Base-by-base conservation (phyloP, 495 filamentous ascomycete genomes). In the Penicillium mononematosum region DNA sequence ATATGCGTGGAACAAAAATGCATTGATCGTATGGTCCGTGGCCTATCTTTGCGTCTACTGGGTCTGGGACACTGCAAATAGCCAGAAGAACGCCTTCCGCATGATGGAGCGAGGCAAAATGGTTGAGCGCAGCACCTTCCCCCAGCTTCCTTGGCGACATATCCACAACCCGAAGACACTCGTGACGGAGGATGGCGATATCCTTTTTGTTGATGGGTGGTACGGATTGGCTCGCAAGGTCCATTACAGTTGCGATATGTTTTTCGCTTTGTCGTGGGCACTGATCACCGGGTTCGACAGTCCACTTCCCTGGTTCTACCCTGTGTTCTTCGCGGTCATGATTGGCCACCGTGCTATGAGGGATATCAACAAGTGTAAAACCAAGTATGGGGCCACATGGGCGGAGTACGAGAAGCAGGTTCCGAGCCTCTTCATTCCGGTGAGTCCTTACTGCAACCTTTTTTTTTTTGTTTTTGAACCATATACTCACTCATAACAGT, bases 51-150 rank as follows among this genome's bases (percentile, higher is more conserved):
- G 90, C 64, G 82, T 88, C 55, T 96, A 96, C 81, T 92, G 88
- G 82, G 76, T 96, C 55, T 96, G 91, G 92, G 91, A 95, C 69
- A 91, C 86, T 27, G 81, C 79, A 68, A 94, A 96, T 71, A 88
- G 85, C 59, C 94, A 98, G 71, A 98, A 98, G 81, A 97, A 96
- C 70, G 82, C 86, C 24, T 98, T 97, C 81, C 82, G 92, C 41
- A 82, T 88, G 61, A 77, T 79, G 73, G 90, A 96, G 75, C 81
- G 85, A 45, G 93, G 91, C 43, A 87, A 80, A 8, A 69, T 83
- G 12, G 67, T 85, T 32, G 74, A 83, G 60, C 88, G 94, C 55
- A 88, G 85, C 47, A 83, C 92, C 1, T 96, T 98, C 79, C 94
- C 94, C 8, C 88, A 92, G 67, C 75, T 98, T 4, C 90, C 90